These are phyloP conservation scores for Bullera alba DNA, from an alignment of 768 basidiomycete species.

Conservation along the genomic window DNA sequence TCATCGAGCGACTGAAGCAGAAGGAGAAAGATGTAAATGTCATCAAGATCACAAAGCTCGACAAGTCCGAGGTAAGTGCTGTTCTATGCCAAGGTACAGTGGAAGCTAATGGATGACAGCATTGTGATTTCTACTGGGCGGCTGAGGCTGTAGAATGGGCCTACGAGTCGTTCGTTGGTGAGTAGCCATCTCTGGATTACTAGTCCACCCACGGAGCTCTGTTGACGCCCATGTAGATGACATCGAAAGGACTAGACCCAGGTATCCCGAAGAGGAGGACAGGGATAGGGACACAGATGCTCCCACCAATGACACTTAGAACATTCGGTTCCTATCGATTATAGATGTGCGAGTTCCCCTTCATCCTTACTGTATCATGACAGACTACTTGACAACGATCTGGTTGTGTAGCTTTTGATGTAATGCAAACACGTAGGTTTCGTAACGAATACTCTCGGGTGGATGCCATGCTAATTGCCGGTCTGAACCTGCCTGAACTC, in stretches of 20 bases:
- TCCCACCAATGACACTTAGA: neutral
- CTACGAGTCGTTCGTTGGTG: constrained; percentile 44
- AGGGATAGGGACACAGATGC: neutral
- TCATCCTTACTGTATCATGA: neutral
- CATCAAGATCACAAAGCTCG: constrained; percentile 49
- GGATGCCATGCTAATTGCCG: too few species aligned
- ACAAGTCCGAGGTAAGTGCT: constrained; percentile 46
- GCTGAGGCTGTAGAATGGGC: constrained; percentile 52
- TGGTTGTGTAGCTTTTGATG: neutral
- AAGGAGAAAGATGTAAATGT: constrained; percentile 50
- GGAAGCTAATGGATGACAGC: constrained; percentile 13
- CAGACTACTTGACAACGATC: neutral
- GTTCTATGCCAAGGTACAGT: neutral
- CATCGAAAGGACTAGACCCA: constrained; percentile 48
- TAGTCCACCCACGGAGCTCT: neutral
- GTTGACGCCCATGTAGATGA: constrained; percentile 45
- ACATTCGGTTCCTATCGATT: neutral
- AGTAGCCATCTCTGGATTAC: constrained; percentile 1
- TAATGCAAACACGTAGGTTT: neutral
- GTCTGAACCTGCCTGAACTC: too few species aligned
- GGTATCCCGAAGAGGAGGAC: constrained; percentile 44
- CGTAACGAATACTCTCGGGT: too few species aligned
- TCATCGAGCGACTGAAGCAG: constrained; percentile 49
- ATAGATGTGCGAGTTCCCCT: neutral
- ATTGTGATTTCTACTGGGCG: constrained; percentile 48